Evolutionary conservation across 352 stramenopile genomes (phyloP).

Genomic region (Phytophthora sansomeana): DNA sequence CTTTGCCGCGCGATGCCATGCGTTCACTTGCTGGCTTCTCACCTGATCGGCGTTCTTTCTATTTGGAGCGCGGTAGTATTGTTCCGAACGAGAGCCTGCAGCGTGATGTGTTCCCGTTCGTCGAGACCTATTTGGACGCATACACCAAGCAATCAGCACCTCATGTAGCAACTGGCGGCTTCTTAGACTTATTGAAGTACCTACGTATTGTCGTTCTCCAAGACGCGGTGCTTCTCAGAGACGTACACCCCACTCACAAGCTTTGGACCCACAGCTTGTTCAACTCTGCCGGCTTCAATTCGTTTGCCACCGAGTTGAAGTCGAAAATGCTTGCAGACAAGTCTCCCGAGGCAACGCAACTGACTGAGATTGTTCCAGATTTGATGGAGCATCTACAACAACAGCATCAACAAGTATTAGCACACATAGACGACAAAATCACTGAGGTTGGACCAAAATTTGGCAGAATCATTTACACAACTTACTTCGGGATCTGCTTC

Average conservation of each 20-base stretch:
- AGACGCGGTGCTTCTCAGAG: slow-evolving; percentile 9
- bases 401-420: slow-evolving; percentile 5
- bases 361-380: slow-evolving; percentile 11
- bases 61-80: slow-evolving; percentile 2
- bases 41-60: slow-evolving; percentile 2
- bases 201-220: slow-evolving; percentile 3
- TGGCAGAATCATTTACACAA: slow-evolving; percentile 2
- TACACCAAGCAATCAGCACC: slow-evolving; percentile 12
- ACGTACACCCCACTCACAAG: slow-evolving; percentile 4
- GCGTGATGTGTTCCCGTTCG: slow-evolving; percentile 12
- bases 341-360: slow-evolving; percentile 1
- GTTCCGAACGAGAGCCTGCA: slow-evolving; percentile 1
- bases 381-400: slow-evolving; percentile 16
- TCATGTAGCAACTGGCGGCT: slow-evolving; percentile 8
- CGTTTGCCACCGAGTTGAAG: slow-evolving; percentile 1
- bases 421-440: slow-evolving; percentile 7
- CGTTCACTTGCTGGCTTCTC: slow-evolving; percentile 7
- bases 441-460: slow-evolving; percentile 10
- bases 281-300: not conserved
- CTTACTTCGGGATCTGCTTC: slow-evolving; percentile 11
- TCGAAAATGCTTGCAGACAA: slow-evolving; percentile 6
- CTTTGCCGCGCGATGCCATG: slow-evolving; percentile 9
- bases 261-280: not conserved
- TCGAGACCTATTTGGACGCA: slow-evolving; percentile 8
- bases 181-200: slow-evolving; percentile 4